Evolutionary conservation across 2,329 filamentous ascomycete genomes (phyloP).

Genomic region (Setomelanomma holmii): DNA sequence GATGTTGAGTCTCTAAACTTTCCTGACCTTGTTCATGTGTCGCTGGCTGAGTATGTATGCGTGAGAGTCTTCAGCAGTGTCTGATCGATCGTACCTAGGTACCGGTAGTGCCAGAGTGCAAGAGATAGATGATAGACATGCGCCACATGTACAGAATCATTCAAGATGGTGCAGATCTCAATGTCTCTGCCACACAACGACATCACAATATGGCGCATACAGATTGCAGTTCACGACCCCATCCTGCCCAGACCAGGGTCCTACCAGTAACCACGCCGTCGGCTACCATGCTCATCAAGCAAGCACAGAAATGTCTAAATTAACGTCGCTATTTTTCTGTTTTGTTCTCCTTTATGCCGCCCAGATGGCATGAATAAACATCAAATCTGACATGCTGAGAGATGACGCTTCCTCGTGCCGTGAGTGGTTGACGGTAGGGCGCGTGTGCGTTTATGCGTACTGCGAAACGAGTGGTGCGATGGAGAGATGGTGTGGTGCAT

Average conservation of each 20-base stretch:
- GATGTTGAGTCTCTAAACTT: too few relatives aligned
- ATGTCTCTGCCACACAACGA: neutral
- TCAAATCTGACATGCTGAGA: too few relatives aligned
- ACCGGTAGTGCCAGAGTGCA: too few relatives aligned
- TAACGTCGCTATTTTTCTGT: neutral
- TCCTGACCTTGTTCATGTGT: too few relatives aligned
- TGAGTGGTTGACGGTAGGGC: neutral
- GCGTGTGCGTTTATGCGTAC: neutral
- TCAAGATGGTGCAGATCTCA: too few relatives aligned
- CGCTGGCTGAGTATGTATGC: too few relatives aligned
- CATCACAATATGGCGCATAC: neutral
- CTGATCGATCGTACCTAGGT: too few relatives aligned
- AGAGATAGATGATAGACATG: too few relatives aligned
- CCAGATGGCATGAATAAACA: neutral
- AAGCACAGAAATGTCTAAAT: neutral
- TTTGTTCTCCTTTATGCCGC: neutral
- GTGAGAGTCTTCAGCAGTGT: too few relatives aligned
- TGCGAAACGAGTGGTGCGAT: conserved; percentile 8
- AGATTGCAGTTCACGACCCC: too few relatives aligned
- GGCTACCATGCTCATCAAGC: neutral
- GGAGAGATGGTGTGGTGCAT: too few relatives aligned
- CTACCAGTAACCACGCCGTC: neutral
- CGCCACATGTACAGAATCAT: too few relatives aligned
- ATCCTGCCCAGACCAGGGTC: neutral
- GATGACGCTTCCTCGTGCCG: neutral